A percentile compares a stretch with the other conserved stretches of the same genome.
Evolutionary conservation across 768 basidiomycete species (phyloP).

Genomic region (Strobilomyces confusus): DNA sequence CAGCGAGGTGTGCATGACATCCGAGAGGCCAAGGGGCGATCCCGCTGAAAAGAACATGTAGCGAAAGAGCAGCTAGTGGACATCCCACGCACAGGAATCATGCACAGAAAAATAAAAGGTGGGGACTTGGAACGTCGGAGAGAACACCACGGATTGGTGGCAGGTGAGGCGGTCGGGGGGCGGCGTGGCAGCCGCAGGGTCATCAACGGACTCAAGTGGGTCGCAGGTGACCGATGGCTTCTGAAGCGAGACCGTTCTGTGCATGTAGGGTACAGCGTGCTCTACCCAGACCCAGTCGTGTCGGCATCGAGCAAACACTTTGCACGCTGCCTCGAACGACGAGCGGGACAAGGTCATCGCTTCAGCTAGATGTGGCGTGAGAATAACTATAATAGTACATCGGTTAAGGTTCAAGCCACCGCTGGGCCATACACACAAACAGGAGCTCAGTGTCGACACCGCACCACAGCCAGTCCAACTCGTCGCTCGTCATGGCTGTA

Average conservation of each 20-base stretch:
- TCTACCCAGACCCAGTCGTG: constrained; percentile 61
- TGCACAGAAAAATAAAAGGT: constrained; percentile 78
- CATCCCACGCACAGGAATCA: constrained; percentile 55
- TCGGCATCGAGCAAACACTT: constrained; percentile 41
- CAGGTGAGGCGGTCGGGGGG: constrained; percentile 39
- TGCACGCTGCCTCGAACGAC: constrained; percentile 59
- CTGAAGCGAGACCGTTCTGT: constrained; percentile 32
- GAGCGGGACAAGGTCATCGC: constrained; percentile 43
- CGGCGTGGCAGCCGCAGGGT: constrained; percentile 36
- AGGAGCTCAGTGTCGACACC: constrained; percentile 10
- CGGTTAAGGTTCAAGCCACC: constrained; percentile 64
- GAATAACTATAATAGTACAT: constrained; percentile 37
- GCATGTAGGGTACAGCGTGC: constrained; percentile 49
- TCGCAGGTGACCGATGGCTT: constrained; percentile 5
- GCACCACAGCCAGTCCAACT: constrained; percentile 45
- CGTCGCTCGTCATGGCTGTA: constrained; percentile 70
- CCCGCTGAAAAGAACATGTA: constrained; percentile 48
- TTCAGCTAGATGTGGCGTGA: constrained; percentile 34
- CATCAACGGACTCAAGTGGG: constrained; percentile 26
- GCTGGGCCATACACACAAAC: constrained; percentile 17
- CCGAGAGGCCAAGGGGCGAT: constrained; percentile 51
- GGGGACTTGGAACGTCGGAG: constrained; percentile 77
- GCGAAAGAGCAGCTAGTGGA: constrained; percentile 10
- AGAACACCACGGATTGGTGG: constrained; percentile 70
- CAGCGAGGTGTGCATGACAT: constrained; percentile 54